phyloP scores from a whole-genome alignment of 108 stramenopile genomes.

The Conticribra guillardii region DNA sequence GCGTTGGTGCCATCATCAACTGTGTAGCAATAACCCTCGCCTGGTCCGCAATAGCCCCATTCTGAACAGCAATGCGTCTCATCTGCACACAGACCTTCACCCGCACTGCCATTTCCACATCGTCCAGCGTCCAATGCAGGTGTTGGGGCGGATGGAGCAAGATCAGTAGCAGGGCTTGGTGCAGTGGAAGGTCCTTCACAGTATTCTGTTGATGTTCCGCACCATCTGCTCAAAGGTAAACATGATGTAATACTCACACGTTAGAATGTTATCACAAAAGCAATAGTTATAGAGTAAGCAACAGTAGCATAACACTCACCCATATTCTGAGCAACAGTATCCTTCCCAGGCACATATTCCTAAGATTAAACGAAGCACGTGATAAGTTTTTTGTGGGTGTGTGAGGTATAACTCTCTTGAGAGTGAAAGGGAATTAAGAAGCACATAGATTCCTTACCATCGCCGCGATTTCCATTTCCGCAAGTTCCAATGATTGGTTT shows the following conservation, averaged over 20 bases:
- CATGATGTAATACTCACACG: too few relatives aligned
- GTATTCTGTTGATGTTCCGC: conserved; percentile 35
- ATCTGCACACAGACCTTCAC: conserved; percentile 42
- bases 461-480: conserved; percentile 26
- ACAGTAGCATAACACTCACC: too few relatives aligned
- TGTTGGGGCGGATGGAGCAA: conserved; percentile 28
- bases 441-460: too few relatives aligned
- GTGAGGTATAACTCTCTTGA: too few relatives aligned
- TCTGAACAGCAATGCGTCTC: conserved; percentile 33
- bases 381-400: too few relatives aligned
- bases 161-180: conserved; percentile 23
- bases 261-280: background rate
- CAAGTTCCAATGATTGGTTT: conserved; percentile 30
- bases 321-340: conserved; percentile 40
- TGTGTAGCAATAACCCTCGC: conserved; percentile 41
- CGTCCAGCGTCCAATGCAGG: conserved; percentile 39
- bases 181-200: conserved; percentile 34
- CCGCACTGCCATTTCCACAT: conserved; percentile 31
- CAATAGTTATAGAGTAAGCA: too few relatives aligned
- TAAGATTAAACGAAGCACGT: too few relatives aligned
- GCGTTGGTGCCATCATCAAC: conserved; percentile 15
- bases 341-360: conserved; percentile 44
- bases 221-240: conserved; percentile 10
- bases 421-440: too few relatives aligned
- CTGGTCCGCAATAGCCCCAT: conserved; percentile 47